Evolutionary conservation across 1,284 basidiomycete species (phyloP), one percentile per base, ranked within the genome.

Genomic region (Schizopora paradoxa): DNA sequence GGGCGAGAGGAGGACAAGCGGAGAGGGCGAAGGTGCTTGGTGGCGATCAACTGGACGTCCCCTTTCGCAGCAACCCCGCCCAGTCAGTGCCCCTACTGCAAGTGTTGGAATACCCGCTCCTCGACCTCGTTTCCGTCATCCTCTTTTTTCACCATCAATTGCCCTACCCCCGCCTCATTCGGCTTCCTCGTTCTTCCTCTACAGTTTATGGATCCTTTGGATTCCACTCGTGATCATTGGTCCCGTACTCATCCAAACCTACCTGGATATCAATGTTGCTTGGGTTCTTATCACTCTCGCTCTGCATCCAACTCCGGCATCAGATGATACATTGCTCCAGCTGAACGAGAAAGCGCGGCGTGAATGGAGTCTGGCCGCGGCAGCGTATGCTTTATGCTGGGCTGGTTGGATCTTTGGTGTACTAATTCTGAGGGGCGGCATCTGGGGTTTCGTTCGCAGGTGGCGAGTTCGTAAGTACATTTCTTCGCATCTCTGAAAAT

Each of bases 381-480:
- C 85, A 11, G 86, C 84, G 19, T 89, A 90, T 64, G 72, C 82
- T 28, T 77, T 83, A 8, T 88, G 83, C 62, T 91, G 86, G 81
- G 61, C 76, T 41, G 69, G 76, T 34, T 90, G 86, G 74, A 72
- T 89, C 28, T 61, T 85, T 44, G 73, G 77, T n/a, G 77, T 92
- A n/a, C 78, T 84, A 59, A 58, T 91, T 51, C 62, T 87, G n/a
- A n/a, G n/a, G n/a, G n/a, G n/a, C n/a, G n/a, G n/a, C n/a, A 21
- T 91, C 91, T 65, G 88, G 91, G 54, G 61, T 89, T 36, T 87
- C 27, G 92, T 83, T 61, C 86, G 82, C 36, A 91, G 86, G 49
- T 92, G 90, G 90, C 76, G 88, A 54, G 71, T 83, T 56, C 85
- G 86, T 89, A 60, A 74, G 88, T 86, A n/a, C 21, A 36, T 27